Evolutionary conservation across 1,284 basidiomycete species (phyloP).

Genomic region (Pholiota adiposa): DNA sequence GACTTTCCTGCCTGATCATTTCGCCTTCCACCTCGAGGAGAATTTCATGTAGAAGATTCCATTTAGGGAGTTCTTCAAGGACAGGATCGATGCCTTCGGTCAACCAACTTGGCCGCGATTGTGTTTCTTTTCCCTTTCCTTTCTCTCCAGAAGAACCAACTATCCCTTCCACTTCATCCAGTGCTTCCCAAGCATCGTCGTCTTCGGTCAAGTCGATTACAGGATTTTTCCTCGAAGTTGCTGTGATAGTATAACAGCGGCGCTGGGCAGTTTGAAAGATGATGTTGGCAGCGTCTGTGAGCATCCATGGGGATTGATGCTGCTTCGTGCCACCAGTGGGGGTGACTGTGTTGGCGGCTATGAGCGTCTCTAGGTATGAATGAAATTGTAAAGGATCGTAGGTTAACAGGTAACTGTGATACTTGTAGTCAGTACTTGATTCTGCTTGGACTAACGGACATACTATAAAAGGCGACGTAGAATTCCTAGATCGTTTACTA

Average conservation of each 20-base stretch:
- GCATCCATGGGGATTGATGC: slow-evolving; percentile 84
- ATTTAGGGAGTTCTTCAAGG: slow-evolving; percentile 95
- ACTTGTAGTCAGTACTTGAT: background rate
- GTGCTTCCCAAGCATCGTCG: slow-evolving; percentile 72
- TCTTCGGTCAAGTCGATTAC: slow-evolving; percentile 55
- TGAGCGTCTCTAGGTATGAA: slow-evolving; percentile 89
- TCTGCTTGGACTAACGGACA: slow-evolving; percentile 30
- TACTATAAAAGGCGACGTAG: slow-evolving; percentile 85
- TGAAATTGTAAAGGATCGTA: slow-evolving; percentile 94
- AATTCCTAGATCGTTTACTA: slow-evolving; percentile 88
- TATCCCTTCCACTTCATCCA: slow-evolving; percentile 63
- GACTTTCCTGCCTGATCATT: slow-evolving; percentile 64
- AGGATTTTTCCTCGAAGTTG: slow-evolving; percentile 32
- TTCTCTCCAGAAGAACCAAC: slow-evolving; percentile 11
- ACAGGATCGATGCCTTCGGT: slow-evolving; percentile 85
- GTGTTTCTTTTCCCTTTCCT: slow-evolving; percentile 25
- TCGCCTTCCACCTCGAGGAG: slow-evolving; percentile 93
- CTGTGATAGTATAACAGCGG: slow-evolving; percentile 71
- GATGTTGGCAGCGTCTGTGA: slow-evolving; percentile 87
- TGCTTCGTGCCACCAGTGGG: slow-evolving; percentile 55
- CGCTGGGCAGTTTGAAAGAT: slow-evolving; percentile 87
- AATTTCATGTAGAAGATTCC: slow-evolving; percentile 85
- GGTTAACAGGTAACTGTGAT: slow-evolving; percentile 78
- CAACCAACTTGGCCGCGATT: slow-evolving; percentile 57
- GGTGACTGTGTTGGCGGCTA: slow-evolving; percentile 72